phyloP scores from a whole-genome alignment of 495 filamentous ascomycete species.

The Aspergillus leporis region DNA sequence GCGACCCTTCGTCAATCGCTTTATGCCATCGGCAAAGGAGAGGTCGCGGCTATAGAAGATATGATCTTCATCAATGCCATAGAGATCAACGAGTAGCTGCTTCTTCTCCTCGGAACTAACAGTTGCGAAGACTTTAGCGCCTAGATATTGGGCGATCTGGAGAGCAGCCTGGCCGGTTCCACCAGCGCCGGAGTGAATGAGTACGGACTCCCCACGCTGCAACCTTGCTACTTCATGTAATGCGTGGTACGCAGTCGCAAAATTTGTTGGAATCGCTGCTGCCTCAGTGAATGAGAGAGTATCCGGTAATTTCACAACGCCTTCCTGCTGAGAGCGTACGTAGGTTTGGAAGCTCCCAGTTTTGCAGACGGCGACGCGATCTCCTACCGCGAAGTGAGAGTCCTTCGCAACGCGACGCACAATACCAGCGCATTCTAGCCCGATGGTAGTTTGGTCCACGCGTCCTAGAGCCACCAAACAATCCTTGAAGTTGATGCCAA shows the following conservation, averaged over 20 bases:
- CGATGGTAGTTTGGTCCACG: not conserved
- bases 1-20: constrained; percentile 37
- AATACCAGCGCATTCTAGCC: not conserved
- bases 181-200: constrained; percentile 7
- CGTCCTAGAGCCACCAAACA: not conserved
- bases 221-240: not conserved
- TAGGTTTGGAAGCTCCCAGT: not conserved
- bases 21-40: constrained; percentile 43
- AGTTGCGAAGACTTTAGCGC: constrained; percentile 37
- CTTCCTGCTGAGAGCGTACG: not conserved
- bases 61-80: constrained; percentile 34
- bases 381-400: not conserved
- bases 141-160: constrained; percentile 14
- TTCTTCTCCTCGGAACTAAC: constrained; percentile 45
- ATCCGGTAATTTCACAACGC: not conserved
- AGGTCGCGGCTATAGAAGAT: constrained; percentile 51
- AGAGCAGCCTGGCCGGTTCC: constrained; percentile 25
- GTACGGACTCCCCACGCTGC: not conserved
- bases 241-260: not conserved
- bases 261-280: not conserved
- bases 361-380: not conserved
- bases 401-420: not conserved
- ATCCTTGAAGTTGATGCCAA: constrained; percentile 1
- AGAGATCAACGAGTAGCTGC: constrained; percentile 29
- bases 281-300: not conserved